Evolutionary conservation across 2,329 filamentous ascomycete species (phyloP), one percentile per base, ranked within the genome.

Genomic region (Aplosporella prunicola): DNA sequence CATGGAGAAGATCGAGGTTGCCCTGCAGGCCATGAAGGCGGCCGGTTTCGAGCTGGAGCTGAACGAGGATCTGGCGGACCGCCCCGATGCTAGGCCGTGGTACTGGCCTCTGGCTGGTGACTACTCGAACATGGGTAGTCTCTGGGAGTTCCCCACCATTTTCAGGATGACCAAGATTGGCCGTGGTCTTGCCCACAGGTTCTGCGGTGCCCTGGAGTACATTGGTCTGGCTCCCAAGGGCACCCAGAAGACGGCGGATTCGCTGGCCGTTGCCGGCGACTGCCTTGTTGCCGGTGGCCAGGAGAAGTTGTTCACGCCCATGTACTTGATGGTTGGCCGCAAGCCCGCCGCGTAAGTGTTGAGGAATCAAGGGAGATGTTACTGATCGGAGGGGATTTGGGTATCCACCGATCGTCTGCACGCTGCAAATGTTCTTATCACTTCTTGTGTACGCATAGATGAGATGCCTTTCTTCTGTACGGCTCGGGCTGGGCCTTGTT

Each of bases 271-370:
- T 41, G 88, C 85, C 20, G 87, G 76, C 9, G 88, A 95, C 62
- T 82, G 77, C 51, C 69, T 96, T 35, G 88, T 94, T 15, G 85
- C 83, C 32, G 89, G 89, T 62, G 89, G 79, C 23, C 76, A 78
- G 60, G 72, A 88, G 67, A 83, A 93, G 61, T 74, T 96, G n/a
- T 96, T 96, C 66, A 96, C 89, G 2, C 89, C 89, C 40, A 96
- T 96, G 89, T 95, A 94, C 67, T 69, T 96, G 56, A 95, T 95
- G 85, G 76, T 95, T 42, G 89, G 78, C 43, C 78, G 84, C 64
- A 95, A 95, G 72, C 86, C 89, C n/a, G 48, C 44, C 10, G 38
- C 38, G 10, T 40, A 31, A n/a, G 9, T 14, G 20, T n/a, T 22
- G 11, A 26, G 16, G 15, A 23, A 16, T 22, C 8, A 14, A 20